phyloP scores from a whole-genome alignment of 306 rosid genomes.

The Glycine latifolia region DNA sequence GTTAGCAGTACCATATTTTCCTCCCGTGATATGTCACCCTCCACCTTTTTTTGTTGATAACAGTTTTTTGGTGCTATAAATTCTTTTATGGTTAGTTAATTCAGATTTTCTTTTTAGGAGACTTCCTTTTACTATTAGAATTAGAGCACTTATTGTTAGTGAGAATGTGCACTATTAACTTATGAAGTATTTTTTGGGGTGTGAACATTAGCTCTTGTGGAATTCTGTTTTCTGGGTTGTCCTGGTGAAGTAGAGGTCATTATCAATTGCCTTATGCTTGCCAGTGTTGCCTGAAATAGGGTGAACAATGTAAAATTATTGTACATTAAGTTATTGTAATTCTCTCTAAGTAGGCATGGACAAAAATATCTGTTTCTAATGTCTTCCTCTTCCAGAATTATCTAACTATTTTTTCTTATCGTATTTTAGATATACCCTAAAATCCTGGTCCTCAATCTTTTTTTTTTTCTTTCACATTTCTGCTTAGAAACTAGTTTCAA shows the following conservation, averaged over 20 bases:
- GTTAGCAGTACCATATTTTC: constrained; percentile 7
- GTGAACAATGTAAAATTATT: constrained; percentile 20
- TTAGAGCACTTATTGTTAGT: constrained; percentile 15
- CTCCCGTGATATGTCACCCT: constrained; percentile 5
- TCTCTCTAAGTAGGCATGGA: neutral
- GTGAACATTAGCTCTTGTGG: constrained; percentile 23
- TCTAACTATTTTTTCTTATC: constrained; percentile 18
- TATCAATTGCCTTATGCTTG: constrained; percentile 4
- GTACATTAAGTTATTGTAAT: constrained; percentile 29
- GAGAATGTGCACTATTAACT: neutral
- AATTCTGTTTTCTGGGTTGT: constrained; percentile 28
- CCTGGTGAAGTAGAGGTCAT: neutral
- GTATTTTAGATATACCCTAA: constrained; percentile 15
- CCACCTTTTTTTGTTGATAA: neutral
- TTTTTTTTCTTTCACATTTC: neutral
- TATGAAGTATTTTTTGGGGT: constrained; percentile 7
- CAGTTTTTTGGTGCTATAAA: constrained; percentile 22
- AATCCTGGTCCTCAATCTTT: neutral
- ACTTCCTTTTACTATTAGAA: constrained; percentile 36
- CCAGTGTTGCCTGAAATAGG: constrained; percentile 4
- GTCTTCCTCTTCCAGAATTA: constrained; percentile 5
- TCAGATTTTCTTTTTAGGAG: constrained; percentile 19
- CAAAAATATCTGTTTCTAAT: constrained; percentile 8
- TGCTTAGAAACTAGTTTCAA: constrained; percentile 28
- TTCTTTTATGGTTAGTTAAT: constrained; percentile 24